Percentiles rank a stretch among this genome's conserved stretches.
Evolutionary conservation across 441 rosid species (phyloP).

Genomic region (Francoa sonchifolia): DNA sequence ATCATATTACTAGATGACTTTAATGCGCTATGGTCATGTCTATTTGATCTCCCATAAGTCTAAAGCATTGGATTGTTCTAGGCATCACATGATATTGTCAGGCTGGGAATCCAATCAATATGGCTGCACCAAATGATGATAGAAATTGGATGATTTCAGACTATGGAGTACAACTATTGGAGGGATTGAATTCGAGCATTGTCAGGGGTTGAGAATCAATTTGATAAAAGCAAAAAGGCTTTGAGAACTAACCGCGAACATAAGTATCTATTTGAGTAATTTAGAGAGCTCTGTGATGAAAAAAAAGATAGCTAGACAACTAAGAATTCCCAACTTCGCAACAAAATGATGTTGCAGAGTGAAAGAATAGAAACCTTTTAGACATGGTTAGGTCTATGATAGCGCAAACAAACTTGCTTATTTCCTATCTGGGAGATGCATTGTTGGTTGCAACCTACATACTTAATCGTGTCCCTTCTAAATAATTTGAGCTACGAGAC

Average conservation of each 20-base stretch:
- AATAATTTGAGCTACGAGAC: too few species aligned
- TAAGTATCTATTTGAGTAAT: conserved; percentile 1
- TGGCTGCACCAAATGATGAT: too few species aligned
- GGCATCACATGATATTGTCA: neutral
- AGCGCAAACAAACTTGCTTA: neutral
- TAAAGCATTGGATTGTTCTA: neutral
- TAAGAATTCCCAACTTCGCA: neutral
- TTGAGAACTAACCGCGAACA: neutral
- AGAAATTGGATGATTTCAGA: too few species aligned
- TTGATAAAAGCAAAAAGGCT: neutral
- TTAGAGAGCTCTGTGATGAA: neutral
- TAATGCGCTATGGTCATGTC: conserved; percentile 1
- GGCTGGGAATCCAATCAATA: too few species aligned
- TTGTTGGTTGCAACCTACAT: neutral
- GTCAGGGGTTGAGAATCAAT: conserved; percentile 3
- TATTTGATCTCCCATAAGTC: conserved; percentile 4
- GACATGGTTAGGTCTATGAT: neutral
- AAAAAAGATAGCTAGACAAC: neutral
- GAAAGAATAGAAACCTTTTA: neutral
- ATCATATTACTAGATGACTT: conserved; percentile 11
- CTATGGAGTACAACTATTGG: too few species aligned
- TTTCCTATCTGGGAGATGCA: neutral
- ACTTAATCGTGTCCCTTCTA: conserved; percentile 2
- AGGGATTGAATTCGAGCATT: too few species aligned
- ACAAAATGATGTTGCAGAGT: conserved; percentile 2